Conservation (phyloP, 192 early-diverging fungal species). For the Umbelopsis sp. region DNA sequence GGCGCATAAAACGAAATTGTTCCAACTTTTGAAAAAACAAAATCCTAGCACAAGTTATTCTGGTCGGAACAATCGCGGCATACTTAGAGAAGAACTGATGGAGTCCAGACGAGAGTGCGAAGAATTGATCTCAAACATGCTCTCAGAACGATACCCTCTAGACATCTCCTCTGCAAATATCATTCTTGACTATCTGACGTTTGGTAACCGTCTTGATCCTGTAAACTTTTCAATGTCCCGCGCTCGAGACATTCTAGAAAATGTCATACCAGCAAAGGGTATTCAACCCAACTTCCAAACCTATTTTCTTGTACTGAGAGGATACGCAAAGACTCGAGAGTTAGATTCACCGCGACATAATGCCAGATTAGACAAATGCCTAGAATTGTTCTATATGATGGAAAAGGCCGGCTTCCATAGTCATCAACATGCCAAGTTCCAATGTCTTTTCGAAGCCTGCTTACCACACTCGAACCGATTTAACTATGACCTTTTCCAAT, state of each 20-base stretch:
- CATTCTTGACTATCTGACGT: slow-evolving; percentile 29
- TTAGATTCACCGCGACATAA: slow-evolving; percentile 14
- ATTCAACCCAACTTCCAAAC: slow-evolving; percentile 24
- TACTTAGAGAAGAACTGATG: not conserved
- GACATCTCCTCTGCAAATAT: slow-evolving; percentile 24
- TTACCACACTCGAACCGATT: slow-evolving; percentile 27
- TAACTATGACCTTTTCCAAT: slow-evolving; percentile 28
- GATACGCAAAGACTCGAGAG: slow-evolving; percentile 34
- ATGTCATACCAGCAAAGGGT: slow-evolving; percentile 24
- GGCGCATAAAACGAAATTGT: not conserved
- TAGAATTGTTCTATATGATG: slow-evolving; percentile 31
- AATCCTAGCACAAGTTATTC: not conserved
- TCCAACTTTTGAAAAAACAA: not conserved
- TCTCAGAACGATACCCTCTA: slow-evolving; percentile 13
- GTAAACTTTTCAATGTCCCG: slow-evolving; percentile 25
- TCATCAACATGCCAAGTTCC: slow-evolving; percentile 26
- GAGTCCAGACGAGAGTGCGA: slow-evolving; percentile 5
- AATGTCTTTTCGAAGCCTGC: slow-evolving; percentile 35
- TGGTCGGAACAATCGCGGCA: not conserved
- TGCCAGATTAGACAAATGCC: slow-evolving; percentile 30
- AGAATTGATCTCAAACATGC: slow-evolving; percentile 8
- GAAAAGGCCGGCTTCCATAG: slow-evolving; percentile 21
- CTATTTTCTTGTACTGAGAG: slow-evolving; percentile 23
- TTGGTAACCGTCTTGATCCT: slow-evolving; percentile 34
- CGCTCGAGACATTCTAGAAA: slow-evolving; percentile 30